phyloP scores from a whole-genome alignment of 2,329 filamentous ascomycete genomes.

The Apiospora sp. region DNA sequence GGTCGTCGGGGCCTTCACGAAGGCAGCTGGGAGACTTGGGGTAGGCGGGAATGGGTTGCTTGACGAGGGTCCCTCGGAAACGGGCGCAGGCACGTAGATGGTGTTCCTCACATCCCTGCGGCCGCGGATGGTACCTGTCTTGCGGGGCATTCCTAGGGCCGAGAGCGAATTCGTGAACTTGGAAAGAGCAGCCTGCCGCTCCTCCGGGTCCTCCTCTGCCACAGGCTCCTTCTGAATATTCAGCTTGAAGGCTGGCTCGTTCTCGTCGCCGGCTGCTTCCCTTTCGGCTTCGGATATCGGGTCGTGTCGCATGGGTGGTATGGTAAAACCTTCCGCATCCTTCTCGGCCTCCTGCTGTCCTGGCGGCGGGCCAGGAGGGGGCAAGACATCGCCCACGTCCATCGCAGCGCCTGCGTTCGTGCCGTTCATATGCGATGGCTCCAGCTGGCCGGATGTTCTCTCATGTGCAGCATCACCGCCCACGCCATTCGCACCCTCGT shows the following conservation, averaged over 20 bases:
- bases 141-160: slow-evolving; percentile 69
- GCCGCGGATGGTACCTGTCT: slow-evolving; percentile 80
- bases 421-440: slow-evolving; percentile 56
- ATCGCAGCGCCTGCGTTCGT: slow-evolving; percentile 41
- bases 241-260: slow-evolving; percentile 77
- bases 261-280: slow-evolving; percentile 68
- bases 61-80: slow-evolving; percentile 40
- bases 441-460: slow-evolving; percentile 30
- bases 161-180: slow-evolving; percentile 79
- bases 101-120: slow-evolving; percentile 93
- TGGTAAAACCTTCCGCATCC: slow-evolving; percentile 79
- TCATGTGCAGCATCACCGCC: slow-evolving; percentile 46
- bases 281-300: slow-evolving; percentile 76
- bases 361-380: slow-evolving; percentile 60
- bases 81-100: slow-evolving; percentile 72
- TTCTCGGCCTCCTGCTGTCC: slow-evolving; percentile 55
- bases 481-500: slow-evolving; percentile 56
- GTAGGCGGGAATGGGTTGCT: slow-evolving; percentile 45
- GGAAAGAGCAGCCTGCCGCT: slow-evolving; percentile 75
- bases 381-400: slow-evolving; percentile 60
- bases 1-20: slow-evolving; percentile 56
- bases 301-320: slow-evolving; percentile 70
- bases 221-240: slow-evolving; percentile 83
- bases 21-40: slow-evolving; percentile 47
- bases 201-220: slow-evolving; percentile 78